Base-by-base conservation (phyloP, 192 early-diverging fungal species). In the Helicostylum pulchrum region DNA sequence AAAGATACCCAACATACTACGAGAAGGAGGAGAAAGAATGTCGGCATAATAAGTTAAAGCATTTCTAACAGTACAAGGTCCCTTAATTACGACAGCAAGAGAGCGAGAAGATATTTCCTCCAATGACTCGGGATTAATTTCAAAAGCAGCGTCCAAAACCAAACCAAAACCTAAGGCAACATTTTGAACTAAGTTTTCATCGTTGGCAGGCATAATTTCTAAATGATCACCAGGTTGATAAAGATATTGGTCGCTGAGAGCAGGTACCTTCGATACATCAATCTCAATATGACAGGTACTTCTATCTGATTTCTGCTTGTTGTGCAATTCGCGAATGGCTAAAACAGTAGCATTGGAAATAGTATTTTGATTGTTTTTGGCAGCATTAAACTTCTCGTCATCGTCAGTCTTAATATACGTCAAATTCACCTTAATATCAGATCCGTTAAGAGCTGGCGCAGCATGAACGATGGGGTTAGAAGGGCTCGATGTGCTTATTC, bases 221-320 rank as follows among this genome's bases (percentile, higher is more conserved):
- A 84, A 49, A 53, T 84, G 82, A 59, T 84, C 82, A 42, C 82
- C 82, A 31, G 82, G 73, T 32, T 71, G 52, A 19, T 81, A 83
- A 14, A 53, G 42, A 5, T 34, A n/a, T 14, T 70, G 51, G 5
- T 61, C 61, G 7, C 67, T 56, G 23, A 55, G 9, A 23, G 53
- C 14, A 8, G 61, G 44, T 14, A 69, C 20, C 1, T 61, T 20
- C 12, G 60, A 61, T 11, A 66, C 46, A 56, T 72, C 70, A 4
- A 76, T 23, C 19, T 70, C 65, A 26, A 84, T 67, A 34, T 79
- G 71, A 15, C 73, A 66, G 2, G 80, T 82, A 51, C 71, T 81
- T 4, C 77, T 53, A 7, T 61, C 31, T 15, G 74, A 68, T 0
- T 10, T 21, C 8, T 50, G 70, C 23, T 80, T 66, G 20, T 82